Conservation (phyloP, 192 early-diverging fungal genomes). For the Coemansia sp. region DNA sequence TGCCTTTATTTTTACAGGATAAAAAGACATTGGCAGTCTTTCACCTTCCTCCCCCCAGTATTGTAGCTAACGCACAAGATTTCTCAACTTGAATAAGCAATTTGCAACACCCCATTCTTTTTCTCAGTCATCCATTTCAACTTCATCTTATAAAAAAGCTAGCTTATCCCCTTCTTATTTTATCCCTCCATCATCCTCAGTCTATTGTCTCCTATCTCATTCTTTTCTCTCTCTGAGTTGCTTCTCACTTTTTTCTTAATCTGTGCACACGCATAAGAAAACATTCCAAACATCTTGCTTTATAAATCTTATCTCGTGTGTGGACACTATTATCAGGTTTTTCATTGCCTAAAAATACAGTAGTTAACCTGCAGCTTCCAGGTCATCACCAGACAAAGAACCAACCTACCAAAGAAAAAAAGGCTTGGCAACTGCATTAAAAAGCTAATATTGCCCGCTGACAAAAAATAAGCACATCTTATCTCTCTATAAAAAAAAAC, state of each 20-base stretch:
- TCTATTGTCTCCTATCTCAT: not conserved
- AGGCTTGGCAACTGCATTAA: not conserved
- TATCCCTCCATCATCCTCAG: not conserved
- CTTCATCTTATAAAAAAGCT: not conserved
- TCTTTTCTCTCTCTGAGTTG: not conserved
- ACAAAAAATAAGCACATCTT: not conserved
- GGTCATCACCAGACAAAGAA: not conserved
- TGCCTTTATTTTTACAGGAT: not conserved
- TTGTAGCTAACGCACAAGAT: too few relatives aligned
- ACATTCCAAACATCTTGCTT: not conserved
- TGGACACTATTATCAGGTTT: not conserved
- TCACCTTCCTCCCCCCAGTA: not conserved
- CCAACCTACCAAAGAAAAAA: not conserved
- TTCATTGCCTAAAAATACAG: constrained; percentile 4
- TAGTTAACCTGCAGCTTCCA: not conserved
- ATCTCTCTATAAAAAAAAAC: not conserved
- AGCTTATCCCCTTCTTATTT: not conserved
- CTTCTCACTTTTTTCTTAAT: not conserved
- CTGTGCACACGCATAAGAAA: not conserved
- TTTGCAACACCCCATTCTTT: too few relatives aligned
- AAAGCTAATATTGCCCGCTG: not conserved
- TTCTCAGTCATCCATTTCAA: not conserved
- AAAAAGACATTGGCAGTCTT: not conserved
- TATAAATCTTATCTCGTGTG: constrained; percentile 1
- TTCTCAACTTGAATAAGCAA: too few relatives aligned